phyloP scores from a whole-genome alignment of 805 yeast species.

The Sugiyamaella floridensis region DNA sequence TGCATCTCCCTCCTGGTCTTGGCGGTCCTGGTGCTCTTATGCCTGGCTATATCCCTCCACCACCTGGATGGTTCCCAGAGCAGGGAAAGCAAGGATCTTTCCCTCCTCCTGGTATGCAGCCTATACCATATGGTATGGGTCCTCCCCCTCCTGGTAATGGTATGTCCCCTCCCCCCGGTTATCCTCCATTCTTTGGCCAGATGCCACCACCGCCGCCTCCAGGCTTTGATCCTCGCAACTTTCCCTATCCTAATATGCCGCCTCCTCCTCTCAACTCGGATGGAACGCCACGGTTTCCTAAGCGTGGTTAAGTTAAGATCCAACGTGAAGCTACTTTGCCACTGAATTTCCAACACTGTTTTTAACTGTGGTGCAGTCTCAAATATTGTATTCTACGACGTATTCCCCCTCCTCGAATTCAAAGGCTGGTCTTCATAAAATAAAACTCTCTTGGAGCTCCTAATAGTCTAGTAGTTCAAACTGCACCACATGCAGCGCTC shows the following conservation, averaged over 20 bases:
- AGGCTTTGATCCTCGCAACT: conserved; percentile 11
- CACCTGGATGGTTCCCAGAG: neutral
- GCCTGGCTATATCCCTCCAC: conserved; percentile 1
- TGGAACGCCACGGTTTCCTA: conserved; percentile 10
- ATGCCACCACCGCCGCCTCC: conserved; percentile 13
- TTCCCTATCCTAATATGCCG: conserved; percentile 5
- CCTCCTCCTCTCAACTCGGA: conserved; percentile 8
- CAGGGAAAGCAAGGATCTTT: neutral
- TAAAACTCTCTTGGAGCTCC: neutral
- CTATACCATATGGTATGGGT: neutral
- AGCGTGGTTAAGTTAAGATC: neutral
- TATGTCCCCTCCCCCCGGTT: conserved; percentile 8
- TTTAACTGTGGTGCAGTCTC: no score
- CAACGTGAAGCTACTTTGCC: neutral
- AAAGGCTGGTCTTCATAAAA: no score
- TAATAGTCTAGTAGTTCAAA: neutral
- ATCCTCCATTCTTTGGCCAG: conserved; percentile 16
- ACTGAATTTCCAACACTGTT: no score
- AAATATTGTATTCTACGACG: no score
- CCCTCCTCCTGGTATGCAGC: neutral
- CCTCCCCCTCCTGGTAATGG: conserved; percentile 16
- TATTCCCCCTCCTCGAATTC: no score
- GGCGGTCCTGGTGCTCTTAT: neutral
- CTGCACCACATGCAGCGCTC: neutral
- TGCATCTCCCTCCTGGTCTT: neutral